A percentile compares a stretch with the other conserved stretches of the same genome.
These are phyloP conservation scores for Auricularia heimuer DNA, from an alignment of 768 basidiomycete species.

Conservation along the genomic window DNA sequence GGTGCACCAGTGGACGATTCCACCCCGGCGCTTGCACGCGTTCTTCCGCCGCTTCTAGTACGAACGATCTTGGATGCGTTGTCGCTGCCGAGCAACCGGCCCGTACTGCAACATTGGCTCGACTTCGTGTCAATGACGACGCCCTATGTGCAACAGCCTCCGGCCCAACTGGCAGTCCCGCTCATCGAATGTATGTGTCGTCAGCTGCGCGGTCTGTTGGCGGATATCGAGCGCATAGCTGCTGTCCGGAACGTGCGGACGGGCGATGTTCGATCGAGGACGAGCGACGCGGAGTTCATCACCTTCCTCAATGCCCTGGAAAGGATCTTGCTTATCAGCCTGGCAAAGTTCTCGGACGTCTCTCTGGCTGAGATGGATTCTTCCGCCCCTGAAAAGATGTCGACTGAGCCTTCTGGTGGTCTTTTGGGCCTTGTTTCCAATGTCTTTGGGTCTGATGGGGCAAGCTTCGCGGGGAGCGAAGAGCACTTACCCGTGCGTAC, in stretches of 20 bases:
- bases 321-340: constrained; percentile 62
- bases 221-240: constrained; percentile 39
- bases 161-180: constrained; percentile 53
- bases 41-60: constrained; percentile 61
- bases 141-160: constrained; percentile 23
- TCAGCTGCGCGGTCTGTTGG: constrained; percentile 50
- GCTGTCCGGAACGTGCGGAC: constrained; percentile 17
- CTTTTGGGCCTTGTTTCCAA: constrained; percentile 85
- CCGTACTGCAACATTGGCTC: constrained; percentile 89
- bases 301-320: constrained; percentile 82
- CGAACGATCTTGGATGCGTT: constrained; percentile 80
- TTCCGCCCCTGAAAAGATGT: constrained; percentile 37
- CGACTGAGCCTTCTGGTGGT: constrained; percentile 45
- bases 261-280: constrained; percentile 36
- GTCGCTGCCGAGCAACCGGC: constrained; percentile 52
- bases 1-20: constrained; percentile 16
- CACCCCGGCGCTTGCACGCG: constrained; percentile 6
- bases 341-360: constrained; percentile 43
- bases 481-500: background rate
- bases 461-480: background rate
- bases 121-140: constrained; percentile 91
- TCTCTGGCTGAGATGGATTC: constrained; percentile 48
- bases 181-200: constrained; percentile 72
- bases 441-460: constrained; percentile 73
- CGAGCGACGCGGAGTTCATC: constrained; percentile 73